These are phyloP conservation scores for Sporothrix pseudoabietina DNA, from an alignment of 2,329 filamentous ascomycete species.

Conservation along the genomic window DNA sequence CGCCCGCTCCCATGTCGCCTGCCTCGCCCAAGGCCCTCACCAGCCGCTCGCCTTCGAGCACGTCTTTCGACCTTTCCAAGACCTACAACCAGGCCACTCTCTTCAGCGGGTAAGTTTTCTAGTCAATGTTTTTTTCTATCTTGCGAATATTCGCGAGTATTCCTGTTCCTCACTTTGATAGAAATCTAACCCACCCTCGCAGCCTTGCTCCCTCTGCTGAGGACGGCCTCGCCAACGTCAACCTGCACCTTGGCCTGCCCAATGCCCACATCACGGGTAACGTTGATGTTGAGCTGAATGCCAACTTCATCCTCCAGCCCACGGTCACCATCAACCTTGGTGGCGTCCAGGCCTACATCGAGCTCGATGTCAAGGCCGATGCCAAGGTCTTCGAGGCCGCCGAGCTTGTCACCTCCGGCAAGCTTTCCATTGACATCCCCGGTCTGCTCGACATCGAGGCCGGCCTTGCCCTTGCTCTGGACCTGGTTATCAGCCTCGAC, in stretches of 20 bases:
- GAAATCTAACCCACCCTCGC: background rate
- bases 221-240: slow-evolving; percentile 28
- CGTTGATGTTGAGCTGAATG: slow-evolving; percentile 33
- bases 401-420: slow-evolving; percentile 36
- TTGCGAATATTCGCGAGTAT: background rate
- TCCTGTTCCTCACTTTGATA: background rate
- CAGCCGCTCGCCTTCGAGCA: slow-evolving; percentile 14
- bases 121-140: background rate
- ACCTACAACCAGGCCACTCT: slow-evolving; percentile 34
- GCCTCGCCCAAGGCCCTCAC: slow-evolving; percentile 19
- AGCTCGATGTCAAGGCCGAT: slow-evolving; percentile 38
- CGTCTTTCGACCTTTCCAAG: slow-evolving; percentile 33
- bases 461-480: slow-evolving; percentile 39
- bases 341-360: slow-evolving; percentile 39
- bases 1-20: slow-evolving; percentile 25
- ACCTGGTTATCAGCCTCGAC: slow-evolving; percentile 38
- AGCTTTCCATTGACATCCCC: slow-evolving; percentile 36
- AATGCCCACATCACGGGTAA: slow-evolving; percentile 34
- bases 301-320: slow-evolving; percentile 34
- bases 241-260: slow-evolving; percentile 35
- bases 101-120: slow-evolving; percentile 33
- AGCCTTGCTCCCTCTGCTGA: slow-evolving; percentile 31
- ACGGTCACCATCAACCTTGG: slow-evolving; percentile 36
- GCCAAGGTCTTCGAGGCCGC: slow-evolving; percentile 35
- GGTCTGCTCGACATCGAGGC: slow-evolving; percentile 36